Evolutionary conservation across 805 yeast species (phyloP).

Genomic region (Wickerhamiella australiensis): DNA sequence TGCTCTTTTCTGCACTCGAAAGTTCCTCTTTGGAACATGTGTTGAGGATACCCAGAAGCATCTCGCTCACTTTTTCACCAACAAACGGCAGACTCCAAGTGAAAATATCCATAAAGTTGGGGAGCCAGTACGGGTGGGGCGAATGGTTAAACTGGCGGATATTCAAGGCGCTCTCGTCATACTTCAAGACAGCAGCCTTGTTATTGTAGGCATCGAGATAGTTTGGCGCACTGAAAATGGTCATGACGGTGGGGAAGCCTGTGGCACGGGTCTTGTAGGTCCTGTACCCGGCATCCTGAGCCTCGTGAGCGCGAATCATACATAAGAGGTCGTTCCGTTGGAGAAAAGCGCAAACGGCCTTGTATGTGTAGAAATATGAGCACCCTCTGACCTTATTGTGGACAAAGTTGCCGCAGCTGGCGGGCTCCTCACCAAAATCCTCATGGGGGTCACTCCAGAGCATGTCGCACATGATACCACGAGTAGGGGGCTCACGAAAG

Average conservation of each 20-base stretch:
- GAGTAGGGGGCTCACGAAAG: conserved; percentile 84
- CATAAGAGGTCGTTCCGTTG: conserved; percentile 66
- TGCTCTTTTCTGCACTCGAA: conserved; percentile 24
- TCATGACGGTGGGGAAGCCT: conserved; percentile 81
- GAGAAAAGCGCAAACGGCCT: conserved; percentile 68
- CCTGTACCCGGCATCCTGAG: conserved; percentile 93
- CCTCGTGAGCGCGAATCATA: conserved; percentile 93
- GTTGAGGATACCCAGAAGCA: conserved; percentile 77
- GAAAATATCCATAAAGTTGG: conserved; percentile 93
- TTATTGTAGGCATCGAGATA: conserved; percentile 85
- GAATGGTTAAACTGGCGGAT: conserved; percentile 85
- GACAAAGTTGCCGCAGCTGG: conserved; percentile 34
- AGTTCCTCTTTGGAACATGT: conserved; percentile 93
- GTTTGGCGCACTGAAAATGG: conserved; percentile 92
- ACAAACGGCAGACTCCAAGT: conserved; percentile 97
- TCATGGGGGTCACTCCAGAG: conserved; percentile 96
- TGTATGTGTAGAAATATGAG: conserved; percentile 77
- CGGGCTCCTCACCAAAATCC: conserved; percentile 55
- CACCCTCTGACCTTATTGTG: conserved; percentile 79
- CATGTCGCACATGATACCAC: conserved; percentile 87
- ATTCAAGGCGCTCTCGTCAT: conserved; percentile 85
- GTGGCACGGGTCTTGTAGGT: conserved; percentile 79
- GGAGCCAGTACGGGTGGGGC: conserved; percentile 95
- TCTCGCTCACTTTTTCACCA: conserved; percentile 90
- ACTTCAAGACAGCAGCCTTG: conserved; percentile 88